phyloP scores from a whole-genome alignment of 2,329 filamentous ascomycete genomes.

The Saccharata proteae region DNA sequence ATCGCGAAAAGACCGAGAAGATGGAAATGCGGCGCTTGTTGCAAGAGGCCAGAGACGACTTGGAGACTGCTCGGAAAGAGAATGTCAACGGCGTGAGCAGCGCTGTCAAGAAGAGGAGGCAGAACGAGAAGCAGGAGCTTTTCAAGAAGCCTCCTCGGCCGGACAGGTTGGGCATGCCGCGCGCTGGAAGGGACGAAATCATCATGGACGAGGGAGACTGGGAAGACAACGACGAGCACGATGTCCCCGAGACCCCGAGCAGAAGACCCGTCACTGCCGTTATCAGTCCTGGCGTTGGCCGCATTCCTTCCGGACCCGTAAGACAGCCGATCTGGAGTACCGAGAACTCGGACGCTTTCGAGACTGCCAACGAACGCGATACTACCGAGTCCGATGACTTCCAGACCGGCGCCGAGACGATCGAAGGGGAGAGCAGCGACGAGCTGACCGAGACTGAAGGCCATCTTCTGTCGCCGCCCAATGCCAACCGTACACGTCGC shows the following conservation, averaged over 20 bases:
- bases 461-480: conserved; percentile 15
- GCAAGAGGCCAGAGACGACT: conserved; percentile 85
- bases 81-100: conserved; percentile 34
- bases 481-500: conserved; percentile 20
- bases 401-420: conserved; percentile 75
- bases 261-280: conserved; percentile 19
- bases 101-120: conserved; percentile 45
- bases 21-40: conserved; percentile 89
- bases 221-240: conserved; percentile 65
- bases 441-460: conserved; percentile 79
- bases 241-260: conserved; percentile 37
- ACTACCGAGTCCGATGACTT: conserved; percentile 87
- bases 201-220: conserved; percentile 71
- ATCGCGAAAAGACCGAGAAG: conserved; percentile 98
- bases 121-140: conserved; percentile 38
- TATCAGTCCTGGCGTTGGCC: conserved; percentile 8
- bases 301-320: conserved; percentile 19
- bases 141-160: conserved; percentile 71
- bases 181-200: conserved; percentile 54
- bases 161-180: conserved; percentile 52
- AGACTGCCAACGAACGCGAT: conserved; percentile 65
- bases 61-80: conserved; percentile 55
- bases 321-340: no score
- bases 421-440: conserved; percentile 59
- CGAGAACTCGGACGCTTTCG: conserved; percentile 45